Conservation (phyloP, 768 basidiomycete species). For the Boletus subcaerulescens region DNA sequence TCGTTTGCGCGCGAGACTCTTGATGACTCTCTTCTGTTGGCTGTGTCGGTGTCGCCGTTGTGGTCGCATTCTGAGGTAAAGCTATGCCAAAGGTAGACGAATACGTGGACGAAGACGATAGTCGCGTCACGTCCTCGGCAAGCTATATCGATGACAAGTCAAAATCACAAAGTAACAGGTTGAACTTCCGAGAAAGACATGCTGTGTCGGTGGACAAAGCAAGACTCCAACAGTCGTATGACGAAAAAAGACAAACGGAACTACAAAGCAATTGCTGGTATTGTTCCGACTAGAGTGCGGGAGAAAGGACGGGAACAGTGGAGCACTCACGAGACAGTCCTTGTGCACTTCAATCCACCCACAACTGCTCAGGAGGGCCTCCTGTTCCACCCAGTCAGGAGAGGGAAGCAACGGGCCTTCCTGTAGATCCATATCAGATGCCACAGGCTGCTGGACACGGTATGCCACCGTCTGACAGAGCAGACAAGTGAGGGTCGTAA, state of each 20-base stretch:
- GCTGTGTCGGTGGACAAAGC: conserved; percentile 9
- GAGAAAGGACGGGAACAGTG: neutral
- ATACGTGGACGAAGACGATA: conserved; percentile 41
- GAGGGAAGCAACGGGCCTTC: conserved; percentile 68
- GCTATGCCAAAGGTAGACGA: conserved; percentile 46
- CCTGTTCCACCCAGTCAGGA: conserved; percentile 75
- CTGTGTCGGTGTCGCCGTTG: conserved; percentile 27
- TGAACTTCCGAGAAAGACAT: conserved; percentile 1
- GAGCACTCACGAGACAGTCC: conserved; percentile 59
- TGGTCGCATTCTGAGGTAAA: conserved; percentile 30
- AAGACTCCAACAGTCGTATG: neutral
- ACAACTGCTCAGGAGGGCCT: conserved; percentile 59
- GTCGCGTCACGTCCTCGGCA: conserved; percentile 20
- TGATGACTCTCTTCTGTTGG: conserved; percentile 26
- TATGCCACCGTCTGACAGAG: conserved; percentile 63
- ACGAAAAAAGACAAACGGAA: neutral
- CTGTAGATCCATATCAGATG: conserved; percentile 53
- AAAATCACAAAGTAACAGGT: conserved; percentile 6
- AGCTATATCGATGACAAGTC: conserved; percentile 23
- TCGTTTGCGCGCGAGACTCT: conserved; percentile 24
- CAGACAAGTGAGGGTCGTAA: conserved; percentile 65
- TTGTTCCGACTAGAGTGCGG: neutral
- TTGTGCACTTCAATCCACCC: conserved; percentile 76
- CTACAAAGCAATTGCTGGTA: neutral
- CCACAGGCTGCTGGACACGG: conserved; percentile 62